Evolutionary conservation across 352 stramenopile species (phyloP).

Genomic region (Phytophthora pseudosyringae): DNA sequence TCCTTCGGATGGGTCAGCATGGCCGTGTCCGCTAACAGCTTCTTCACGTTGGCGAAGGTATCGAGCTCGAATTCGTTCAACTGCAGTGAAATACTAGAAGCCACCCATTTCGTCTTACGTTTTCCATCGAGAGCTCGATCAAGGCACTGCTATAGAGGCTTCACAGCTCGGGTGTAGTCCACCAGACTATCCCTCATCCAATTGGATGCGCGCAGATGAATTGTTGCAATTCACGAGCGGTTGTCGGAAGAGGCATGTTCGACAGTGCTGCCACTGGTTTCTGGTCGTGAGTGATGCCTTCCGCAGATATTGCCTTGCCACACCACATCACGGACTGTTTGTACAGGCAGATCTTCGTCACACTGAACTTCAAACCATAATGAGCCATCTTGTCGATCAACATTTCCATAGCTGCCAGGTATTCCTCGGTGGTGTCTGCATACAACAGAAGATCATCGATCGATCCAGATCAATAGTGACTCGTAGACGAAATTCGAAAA

Average conservation of each 20-base stretch:
- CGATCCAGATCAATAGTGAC: slow-evolving; percentile 8
- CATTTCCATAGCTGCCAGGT: neutral
- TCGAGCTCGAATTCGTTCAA: neutral
- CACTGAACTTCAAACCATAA: slow-evolving; percentile 6
- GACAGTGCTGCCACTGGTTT: neutral
- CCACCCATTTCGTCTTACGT: slow-evolving; percentile 3
- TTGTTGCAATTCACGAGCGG: slow-evolving; percentile 1
- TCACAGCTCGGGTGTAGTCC: slow-evolving; percentile 2
- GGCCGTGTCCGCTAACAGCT: neutral
- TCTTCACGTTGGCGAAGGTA: slow-evolving; percentile 6
- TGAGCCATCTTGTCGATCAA: slow-evolving; percentile 1
- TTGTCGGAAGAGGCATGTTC: slow-evolving; percentile 3
- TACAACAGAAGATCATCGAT: neutral
- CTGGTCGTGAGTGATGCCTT: neutral
- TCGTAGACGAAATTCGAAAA: slow-evolving; percentile 5
- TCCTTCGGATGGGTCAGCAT: slow-evolving; percentile 12
- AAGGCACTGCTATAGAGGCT: slow-evolving; percentile 6
- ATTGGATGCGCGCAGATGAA: slow-evolving; percentile 3
- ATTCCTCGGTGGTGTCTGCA: slow-evolving; percentile 8
- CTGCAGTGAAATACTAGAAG: neutral
- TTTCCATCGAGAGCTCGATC: neutral
- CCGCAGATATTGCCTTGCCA: neutral
- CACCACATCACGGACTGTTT: neutral
- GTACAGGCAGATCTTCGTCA: neutral
- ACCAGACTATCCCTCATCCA: slow-evolving; percentile 3